Base-by-base conservation (phyloP, 306 rosid genomes). In the Oemleria cerasiformis region DNA sequence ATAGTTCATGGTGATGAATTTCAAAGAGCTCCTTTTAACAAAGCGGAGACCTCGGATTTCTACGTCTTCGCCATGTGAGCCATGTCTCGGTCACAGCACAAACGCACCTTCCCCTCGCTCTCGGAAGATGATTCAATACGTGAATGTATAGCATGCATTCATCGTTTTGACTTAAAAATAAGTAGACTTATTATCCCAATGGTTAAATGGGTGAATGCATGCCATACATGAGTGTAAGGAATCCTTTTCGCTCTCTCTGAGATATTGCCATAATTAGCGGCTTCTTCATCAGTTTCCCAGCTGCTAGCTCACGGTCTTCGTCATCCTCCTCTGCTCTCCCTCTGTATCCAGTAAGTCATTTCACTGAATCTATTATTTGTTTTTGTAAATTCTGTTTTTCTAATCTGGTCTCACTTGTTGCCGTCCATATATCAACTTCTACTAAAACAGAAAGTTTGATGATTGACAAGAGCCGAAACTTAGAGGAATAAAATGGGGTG, bases 21-120 rank as follows among this genome's bases (percentile, higher is more conserved):
- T 67, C 60, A 67, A 67, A 60, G 47, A 3, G 36, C 36, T 60
- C 50, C 23, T 77, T 75, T 67, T 68, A 79, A 81, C 85, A 76
- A 82, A 72, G 90, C 80, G 71, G 85, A 85, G 15, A 15, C 51
- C 20, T 40, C 9, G n/a, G 89, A 72, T 15, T 81, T 81, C 62
- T 71, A 65, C 86, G 94, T 74, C 45, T 63, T 63, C 63, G 81
- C 95, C 98, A 91, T 91, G 98, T 91, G 98, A 89, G 75, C 65
- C 48, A 59, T 81, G 87, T 70, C 94, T 93, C 86, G 98, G 75
- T 82, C 73, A 41, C 80, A 70, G 92, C 36, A 30, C 36, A 30
- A 30, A 30, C 36, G 3, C 36, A 30, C 36, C 16, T 4, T 10
- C 11, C 47, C 11, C 50, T 44, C 50, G 10, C 50, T 45, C 15